A percentile compares a stretch with the other conserved stretches of the same genome.
These are phyloP conservation scores for Sporothrix curviconia DNA, from an alignment of 2,329 filamentous ascomycete species.

Conservation along the genomic window DNA sequence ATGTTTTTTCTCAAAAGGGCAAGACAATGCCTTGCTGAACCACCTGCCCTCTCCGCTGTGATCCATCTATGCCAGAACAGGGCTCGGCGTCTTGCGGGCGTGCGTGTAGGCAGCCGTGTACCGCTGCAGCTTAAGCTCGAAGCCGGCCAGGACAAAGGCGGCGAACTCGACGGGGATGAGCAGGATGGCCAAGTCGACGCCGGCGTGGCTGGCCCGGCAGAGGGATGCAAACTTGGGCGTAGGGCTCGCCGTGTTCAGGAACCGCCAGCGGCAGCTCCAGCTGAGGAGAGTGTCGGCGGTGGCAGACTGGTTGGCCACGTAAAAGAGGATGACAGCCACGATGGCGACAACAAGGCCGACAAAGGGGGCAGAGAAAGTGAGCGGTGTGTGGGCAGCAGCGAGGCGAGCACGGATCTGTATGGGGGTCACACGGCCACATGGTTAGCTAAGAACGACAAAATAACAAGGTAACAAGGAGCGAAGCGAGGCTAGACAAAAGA, in stretches of 20 bases:
- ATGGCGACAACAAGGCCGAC: constrained; percentile 41
- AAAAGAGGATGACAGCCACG: constrained; percentile 51
- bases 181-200: constrained; percentile 47
- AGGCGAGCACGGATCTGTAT: constrained; percentile 34
- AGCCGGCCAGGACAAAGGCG: constrained; percentile 40
- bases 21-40: too few relatives aligned
- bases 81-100: constrained; percentile 31
- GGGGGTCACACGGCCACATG: constrained; percentile 1
- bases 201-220: constrained; percentile 50
- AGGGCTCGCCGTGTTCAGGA: constrained; percentile 41
- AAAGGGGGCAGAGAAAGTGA: constrained; percentile 35
- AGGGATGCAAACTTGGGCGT: constrained; percentile 50
- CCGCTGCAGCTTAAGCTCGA: constrained; percentile 40
- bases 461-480: constrained; percentile 30
- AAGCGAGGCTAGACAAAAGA: constrained; percentile 22
- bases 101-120: constrained; percentile 29
- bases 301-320: constrained; percentile 47
- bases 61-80: constrained; percentile 16
- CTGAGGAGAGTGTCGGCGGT: constrained; percentile 50
- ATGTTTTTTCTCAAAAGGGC: too few relatives aligned
- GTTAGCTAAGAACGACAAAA: background rate
- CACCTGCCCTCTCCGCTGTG: too few relatives aligned
- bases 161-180: constrained; percentile 51
- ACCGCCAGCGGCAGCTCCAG: constrained; percentile 57
- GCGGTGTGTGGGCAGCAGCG: constrained; percentile 29